Evolutionary conservation across 73 alveolate genomes (phyloP).

Genomic region (Paramecium primaurelia): DNA sequence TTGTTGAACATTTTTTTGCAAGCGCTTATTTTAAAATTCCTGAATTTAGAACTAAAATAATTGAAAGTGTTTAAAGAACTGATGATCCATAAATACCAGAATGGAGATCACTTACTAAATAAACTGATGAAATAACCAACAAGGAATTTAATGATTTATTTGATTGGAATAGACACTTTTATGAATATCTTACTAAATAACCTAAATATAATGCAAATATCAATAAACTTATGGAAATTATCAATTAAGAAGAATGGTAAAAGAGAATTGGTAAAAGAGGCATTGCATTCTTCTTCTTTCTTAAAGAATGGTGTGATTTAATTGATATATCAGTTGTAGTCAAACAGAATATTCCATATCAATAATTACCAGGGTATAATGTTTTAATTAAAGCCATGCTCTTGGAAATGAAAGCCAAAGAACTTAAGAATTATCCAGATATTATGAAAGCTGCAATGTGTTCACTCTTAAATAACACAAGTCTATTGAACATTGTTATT

Average conservation of each 20-base stretch:
- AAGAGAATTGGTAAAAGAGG: conserved; percentile 81
- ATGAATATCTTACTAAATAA: conserved; percentile 44
- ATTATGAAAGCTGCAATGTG: conserved; percentile 73
- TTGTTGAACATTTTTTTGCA: conserved; percentile 71
- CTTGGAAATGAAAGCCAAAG: conserved; percentile 78
- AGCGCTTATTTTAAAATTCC: conserved; percentile 75
- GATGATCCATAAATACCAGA: conserved; percentile 52
- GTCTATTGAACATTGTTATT: conserved; percentile 67
- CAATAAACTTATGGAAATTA: conserved; percentile 47
- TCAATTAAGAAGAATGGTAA: conserved; percentile 68
- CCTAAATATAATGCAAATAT: conserved; percentile 54
- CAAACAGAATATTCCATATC: conserved; percentile 75
- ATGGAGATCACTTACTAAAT: conserved; percentile 59
- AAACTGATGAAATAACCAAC: conserved; percentile 29
- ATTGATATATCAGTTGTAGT: conserved; percentile 65
- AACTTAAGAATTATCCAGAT: conserved; percentile 79
- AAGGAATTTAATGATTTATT: conserved; percentile 62
- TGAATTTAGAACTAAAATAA: conserved; percentile 47
- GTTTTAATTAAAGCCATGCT: conserved; percentile 72
- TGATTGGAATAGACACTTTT: conserved; percentile 81
- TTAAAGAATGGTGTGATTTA: conserved; percentile 78
- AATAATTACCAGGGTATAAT: conserved; percentile 83
- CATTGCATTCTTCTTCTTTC: conserved; percentile 80
- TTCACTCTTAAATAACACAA: conserved; percentile 69
- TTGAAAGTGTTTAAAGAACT: conserved; percentile 18